Conservation (phyloP, 1,284 basidiomycete genomes). For the Irpex rosettiformis region DNA sequence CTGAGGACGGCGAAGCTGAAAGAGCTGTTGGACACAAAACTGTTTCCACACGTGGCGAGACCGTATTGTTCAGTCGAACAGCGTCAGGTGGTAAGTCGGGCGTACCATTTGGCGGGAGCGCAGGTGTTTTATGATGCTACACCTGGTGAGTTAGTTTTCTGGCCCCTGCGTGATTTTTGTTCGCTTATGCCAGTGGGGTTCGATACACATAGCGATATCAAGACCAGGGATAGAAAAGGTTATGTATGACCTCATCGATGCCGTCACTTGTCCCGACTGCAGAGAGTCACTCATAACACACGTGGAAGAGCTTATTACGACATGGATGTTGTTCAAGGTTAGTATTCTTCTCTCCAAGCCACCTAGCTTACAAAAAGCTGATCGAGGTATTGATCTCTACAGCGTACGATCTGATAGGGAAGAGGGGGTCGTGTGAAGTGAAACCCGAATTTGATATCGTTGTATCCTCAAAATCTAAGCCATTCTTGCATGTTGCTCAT, state of each 20-base stretch:
- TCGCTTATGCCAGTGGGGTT: neutral
- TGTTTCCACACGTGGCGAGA: neutral
- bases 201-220: neutral
- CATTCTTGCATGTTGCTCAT: too few species aligned
- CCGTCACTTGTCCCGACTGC: neutral
- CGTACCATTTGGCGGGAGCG: neutral
- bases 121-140: neutral
- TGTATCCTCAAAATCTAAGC: too few species aligned
- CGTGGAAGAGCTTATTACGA: neutral
- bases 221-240: neutral
- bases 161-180: neutral
- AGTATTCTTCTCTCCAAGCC: neutral
- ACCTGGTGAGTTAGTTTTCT: neutral
- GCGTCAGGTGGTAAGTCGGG: neutral
- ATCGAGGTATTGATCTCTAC: too few species aligned
- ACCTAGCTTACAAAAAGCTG: too few species aligned
- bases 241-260: neutral
- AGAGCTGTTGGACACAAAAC: conserved; percentile 24
- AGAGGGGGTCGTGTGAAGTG: too few species aligned
- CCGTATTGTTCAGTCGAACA: neutral
- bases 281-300: neutral
- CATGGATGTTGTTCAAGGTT: neutral
- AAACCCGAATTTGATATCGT: too few species aligned
- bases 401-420: too few species aligned
- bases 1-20: conserved; percentile 35